A percentile compares a stretch with the other conserved stretches of the same genome.
phyloP scores from a whole-genome alignment of 192 early-diverging fungal genomes.

The Backusella westeae region DNA sequence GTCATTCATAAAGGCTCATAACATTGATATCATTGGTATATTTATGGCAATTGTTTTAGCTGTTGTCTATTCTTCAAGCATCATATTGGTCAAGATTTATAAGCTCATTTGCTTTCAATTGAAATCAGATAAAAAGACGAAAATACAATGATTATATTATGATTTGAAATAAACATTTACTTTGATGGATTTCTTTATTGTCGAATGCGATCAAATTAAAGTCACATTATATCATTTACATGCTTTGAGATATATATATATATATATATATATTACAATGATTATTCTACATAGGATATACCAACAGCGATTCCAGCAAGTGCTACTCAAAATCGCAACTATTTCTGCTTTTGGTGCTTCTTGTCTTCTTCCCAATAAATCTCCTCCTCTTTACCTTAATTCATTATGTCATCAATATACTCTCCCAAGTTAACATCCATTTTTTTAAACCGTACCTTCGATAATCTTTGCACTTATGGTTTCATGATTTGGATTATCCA shows the following conservation, averaged over 20 bases:
- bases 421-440: not conserved
- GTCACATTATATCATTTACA: no score
- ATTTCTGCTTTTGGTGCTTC: not conserved
- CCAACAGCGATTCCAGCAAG: no score
- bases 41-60: not conserved
- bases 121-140: not conserved
- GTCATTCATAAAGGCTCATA: slow-evolving; percentile 17
- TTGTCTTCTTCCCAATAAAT: slow-evolving; percentile 26
- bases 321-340: no score
- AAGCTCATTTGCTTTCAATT: not conserved
- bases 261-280: not conserved
- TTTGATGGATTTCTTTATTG: no score
- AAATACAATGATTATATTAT: not conserved
- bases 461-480: not conserved
- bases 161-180: not conserved
- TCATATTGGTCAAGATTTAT: not conserved
- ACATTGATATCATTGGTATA: slow-evolving; percentile 18
- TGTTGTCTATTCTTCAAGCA: not conserved
- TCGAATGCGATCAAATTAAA: no score
- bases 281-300: no score
- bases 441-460: not conserved
- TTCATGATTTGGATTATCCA: not conserved
- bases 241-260: no score
- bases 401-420: not conserved
- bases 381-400: slow-evolving; percentile 22